phyloP scores from a whole-genome alignment of 305 asterid species.

The Solanum aculeatissimum region DNA sequence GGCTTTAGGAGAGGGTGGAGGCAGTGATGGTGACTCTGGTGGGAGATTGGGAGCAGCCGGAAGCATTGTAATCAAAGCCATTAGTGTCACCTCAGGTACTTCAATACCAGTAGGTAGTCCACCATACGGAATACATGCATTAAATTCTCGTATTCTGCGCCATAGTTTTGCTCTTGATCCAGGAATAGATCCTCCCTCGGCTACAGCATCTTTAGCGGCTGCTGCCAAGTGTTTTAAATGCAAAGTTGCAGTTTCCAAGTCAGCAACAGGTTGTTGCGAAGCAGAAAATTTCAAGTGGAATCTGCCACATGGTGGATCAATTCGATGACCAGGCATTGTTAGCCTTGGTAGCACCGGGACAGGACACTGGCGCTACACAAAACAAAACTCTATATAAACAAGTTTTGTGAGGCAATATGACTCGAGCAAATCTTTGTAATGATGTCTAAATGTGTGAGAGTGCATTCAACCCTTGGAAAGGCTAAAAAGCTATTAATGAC shows the following conservation, averaged over 20 bases:
- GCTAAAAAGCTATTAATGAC: constrained; percentile 4
- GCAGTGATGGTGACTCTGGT: constrained; percentile 91
- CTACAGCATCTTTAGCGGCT: constrained; percentile 96
- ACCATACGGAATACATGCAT: constrained; percentile 83
- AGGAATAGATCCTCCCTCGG: constrained; percentile 99
- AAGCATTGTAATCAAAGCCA: constrained; percentile 97
- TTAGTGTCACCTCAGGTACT: constrained; percentile 97
- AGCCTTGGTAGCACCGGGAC: constrained; percentile 89
- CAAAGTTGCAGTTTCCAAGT: constrained; percentile 71
- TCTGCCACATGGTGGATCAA: constrained; percentile 98
- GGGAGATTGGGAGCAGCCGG: constrained; percentile 97
- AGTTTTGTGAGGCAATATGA: not conserved
- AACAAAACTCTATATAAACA: constrained; percentile 8
- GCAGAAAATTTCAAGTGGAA: constrained; percentile 41
- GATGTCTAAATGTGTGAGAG: not conserved
- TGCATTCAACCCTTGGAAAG: not conserved
- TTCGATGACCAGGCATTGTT: constrained; percentile 98
- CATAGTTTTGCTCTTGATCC: constrained; percentile 99
- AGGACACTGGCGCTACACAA: constrained; percentile 85
- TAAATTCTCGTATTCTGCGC: constrained; percentile 98
- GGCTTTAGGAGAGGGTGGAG: constrained; percentile 98
- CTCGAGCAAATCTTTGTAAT: not conserved
- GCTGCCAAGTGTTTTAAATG: constrained; percentile 95
- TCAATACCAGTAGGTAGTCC: constrained; percentile 88
- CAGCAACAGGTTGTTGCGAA: constrained; percentile 36